Conservation (phyloP, 2,329 filamentous ascomycete genomes). For the Epicoccum sorghinum region DNA sequence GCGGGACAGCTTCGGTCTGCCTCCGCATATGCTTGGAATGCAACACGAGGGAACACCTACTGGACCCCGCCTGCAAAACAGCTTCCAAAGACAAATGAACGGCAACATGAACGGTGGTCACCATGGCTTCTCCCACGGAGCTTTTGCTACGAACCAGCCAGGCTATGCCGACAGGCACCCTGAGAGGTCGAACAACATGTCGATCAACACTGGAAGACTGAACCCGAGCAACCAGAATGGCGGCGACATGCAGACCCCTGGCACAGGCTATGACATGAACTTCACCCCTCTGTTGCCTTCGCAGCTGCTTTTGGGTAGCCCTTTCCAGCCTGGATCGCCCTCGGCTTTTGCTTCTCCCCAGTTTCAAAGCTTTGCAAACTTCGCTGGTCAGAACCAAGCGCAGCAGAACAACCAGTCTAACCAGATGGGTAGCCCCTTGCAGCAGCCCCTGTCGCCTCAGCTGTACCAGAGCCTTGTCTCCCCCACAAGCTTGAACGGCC, state of each 20-base stretch:
- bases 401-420: constrained; percentile 64
- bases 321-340: constrained; percentile 94
- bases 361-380: constrained; percentile 82
- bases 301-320: constrained; percentile 90
- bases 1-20: constrained; percentile 83
- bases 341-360: constrained; percentile 88
- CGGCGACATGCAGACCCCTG: constrained; percentile 82
- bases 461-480: constrained; percentile 86
- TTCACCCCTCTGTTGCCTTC: constrained; percentile 96
- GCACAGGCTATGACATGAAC: constrained; percentile 94
- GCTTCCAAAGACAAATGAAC: constrained; percentile 72
- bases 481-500: constrained; percentile 79
- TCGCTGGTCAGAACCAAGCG: constrained; percentile 63
- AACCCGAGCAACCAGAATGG: constrained; percentile 60
- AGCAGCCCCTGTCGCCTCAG: constrained; percentile 74
- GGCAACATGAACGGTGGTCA: constrained; percentile 67
- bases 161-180: constrained; percentile 88
- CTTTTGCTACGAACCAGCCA: constrained; percentile 81
- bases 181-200: constrained; percentile 83
- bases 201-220: constrained; percentile 85
- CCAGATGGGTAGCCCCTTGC: constrained; percentile 74
- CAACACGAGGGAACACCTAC: constrained; percentile 74
- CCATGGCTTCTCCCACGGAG: constrained; percentile 90
- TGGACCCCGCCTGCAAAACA: constrained; percentile 63
- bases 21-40: constrained; percentile 88